A percentile compares a stretch with the other conserved stretches of the same genome.
These are phyloP conservation scores for Candida sp. DNA, from an alignment of 1,139 yeast species.

Conservation along the genomic window DNA sequence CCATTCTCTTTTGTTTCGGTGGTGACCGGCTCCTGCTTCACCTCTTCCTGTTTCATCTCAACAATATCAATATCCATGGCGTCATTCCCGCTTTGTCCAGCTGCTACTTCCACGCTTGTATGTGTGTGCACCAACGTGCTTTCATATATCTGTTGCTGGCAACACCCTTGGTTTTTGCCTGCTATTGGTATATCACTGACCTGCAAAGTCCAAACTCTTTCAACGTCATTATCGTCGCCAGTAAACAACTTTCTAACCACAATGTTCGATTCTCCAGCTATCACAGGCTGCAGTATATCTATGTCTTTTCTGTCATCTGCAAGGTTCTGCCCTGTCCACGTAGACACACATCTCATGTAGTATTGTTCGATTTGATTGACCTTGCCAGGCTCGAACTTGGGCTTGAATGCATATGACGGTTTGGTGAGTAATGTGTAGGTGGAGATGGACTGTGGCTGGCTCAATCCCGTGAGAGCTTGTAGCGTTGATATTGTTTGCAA, in stretches of 20 bases:
- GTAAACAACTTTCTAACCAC: constrained; percentile 32
- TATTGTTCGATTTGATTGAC: constrained; percentile 55
- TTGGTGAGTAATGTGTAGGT: constrained; percentile 49
- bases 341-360: constrained; percentile 48
- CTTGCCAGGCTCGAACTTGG: constrained; percentile 54
- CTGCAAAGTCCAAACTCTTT: constrained; percentile 65
- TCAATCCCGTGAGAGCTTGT: constrained; percentile 48
- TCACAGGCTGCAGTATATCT: constrained; percentile 32
- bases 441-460: constrained; percentile 42
- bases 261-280: constrained; percentile 20
- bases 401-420: constrained; percentile 48
- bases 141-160: constrained; percentile 71
- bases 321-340: constrained; percentile 37
- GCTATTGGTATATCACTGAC: constrained; percentile 87
- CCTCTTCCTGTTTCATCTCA: constrained; percentile 9
- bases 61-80: constrained; percentile 11
- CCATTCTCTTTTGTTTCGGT: too few species aligned
- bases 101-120: constrained; percentile 21
- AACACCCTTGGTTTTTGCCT: constrained; percentile 70
- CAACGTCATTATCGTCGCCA: constrained; percentile 30
- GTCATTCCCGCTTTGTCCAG: background rate
- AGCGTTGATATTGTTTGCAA: constrained; percentile 48
- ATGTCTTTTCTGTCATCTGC: constrained; percentile 28
- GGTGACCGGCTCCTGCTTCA: background rate
- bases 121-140: constrained; percentile 60